Evolutionary conservation across 768 basidiomycete genomes (phyloP).

Genomic region (Tulasnella sp.): DNA sequence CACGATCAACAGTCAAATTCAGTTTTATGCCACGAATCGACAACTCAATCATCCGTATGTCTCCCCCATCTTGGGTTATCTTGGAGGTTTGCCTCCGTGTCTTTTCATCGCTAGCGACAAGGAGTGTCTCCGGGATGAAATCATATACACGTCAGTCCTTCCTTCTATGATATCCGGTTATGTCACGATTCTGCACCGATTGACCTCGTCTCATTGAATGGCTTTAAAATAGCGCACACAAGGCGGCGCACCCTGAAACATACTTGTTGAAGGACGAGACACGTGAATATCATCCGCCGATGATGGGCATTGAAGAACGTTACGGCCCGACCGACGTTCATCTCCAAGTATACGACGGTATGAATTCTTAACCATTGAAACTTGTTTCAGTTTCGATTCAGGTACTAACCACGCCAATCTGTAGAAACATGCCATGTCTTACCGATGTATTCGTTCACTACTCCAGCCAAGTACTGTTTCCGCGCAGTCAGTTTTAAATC

Average conservation of each 20-base stretch:
- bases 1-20: constrained; percentile 51
- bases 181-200: not conserved
- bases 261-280: constrained; percentile 54
- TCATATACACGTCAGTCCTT: constrained; percentile 54
- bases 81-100: constrained; percentile 86
- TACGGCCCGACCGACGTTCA: constrained; percentile 64
- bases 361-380: constrained; percentile 15
- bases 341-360: constrained; percentile 85
- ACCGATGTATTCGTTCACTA: constrained; percentile 59
- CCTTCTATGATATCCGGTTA: too few relatives aligned
- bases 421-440: constrained; percentile 69
- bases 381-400: not conserved
- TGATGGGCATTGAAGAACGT: constrained; percentile 28
- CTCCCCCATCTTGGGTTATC: constrained; percentile 60
- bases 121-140: constrained; percentile 87
- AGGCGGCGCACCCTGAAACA: constrained; percentile 71
- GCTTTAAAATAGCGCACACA: constrained; percentile 53
- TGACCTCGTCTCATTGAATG: too few relatives aligned
- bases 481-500: constrained; percentile 15
- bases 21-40: constrained; percentile 54
- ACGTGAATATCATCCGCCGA: constrained; percentile 33
- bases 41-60: constrained; percentile 66
- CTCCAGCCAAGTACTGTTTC: constrained; percentile 27
- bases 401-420: not conserved
- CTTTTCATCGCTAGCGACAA: constrained; percentile 78